These are phyloP conservation scores for Melampsora americana DNA, from an alignment of 1,284 basidiomycete species.

Conservation along the genomic window DNA sequence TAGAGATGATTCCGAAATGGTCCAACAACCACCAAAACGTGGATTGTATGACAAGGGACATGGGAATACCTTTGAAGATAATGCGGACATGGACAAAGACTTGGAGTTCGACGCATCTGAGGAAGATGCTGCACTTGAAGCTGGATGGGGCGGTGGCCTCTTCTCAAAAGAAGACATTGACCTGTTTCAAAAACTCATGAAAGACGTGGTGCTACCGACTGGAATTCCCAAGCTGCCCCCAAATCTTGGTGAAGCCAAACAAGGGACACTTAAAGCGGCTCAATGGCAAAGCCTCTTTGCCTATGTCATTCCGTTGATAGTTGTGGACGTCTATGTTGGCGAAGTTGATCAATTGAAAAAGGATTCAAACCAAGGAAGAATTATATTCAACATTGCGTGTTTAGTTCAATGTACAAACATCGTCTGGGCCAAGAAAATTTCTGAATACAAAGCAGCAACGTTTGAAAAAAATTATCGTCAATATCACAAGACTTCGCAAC, in stretches of 20 bases:
- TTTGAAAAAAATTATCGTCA: slow-evolving; percentile 20
- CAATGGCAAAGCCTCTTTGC: too few relatives aligned
- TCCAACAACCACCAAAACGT: too few relatives aligned
- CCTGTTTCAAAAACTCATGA: too few relatives aligned
- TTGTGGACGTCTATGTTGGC: slow-evolving; percentile 19
- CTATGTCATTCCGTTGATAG: too few relatives aligned
- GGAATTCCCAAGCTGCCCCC: too few relatives aligned
- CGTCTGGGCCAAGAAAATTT: slow-evolving; percentile 6
- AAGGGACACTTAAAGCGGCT: too few relatives aligned
- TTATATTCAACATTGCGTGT: slow-evolving; percentile 13
- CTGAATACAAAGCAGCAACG: not conserved
- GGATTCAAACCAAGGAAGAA: slow-evolving; percentile 8
- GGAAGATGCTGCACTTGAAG: too few relatives aligned
- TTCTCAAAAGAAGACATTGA: too few relatives aligned
- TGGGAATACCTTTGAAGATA: not conserved
- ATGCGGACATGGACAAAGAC: not conserved
- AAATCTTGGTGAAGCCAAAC: too few relatives aligned
- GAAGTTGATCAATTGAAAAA: slow-evolving; percentile 7
- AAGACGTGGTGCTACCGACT: too few relatives aligned
- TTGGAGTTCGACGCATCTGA: not conserved
- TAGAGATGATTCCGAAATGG: not conserved
- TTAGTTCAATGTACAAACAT: slow-evolving; percentile 20
- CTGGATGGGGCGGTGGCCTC: too few relatives aligned
- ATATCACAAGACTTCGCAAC: not conserved
- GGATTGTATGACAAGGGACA: too few relatives aligned